Evolutionary conservation across 495 filamentous ascomycete species (phyloP).

Genomic region (Penicillium tannophilum): DNA sequence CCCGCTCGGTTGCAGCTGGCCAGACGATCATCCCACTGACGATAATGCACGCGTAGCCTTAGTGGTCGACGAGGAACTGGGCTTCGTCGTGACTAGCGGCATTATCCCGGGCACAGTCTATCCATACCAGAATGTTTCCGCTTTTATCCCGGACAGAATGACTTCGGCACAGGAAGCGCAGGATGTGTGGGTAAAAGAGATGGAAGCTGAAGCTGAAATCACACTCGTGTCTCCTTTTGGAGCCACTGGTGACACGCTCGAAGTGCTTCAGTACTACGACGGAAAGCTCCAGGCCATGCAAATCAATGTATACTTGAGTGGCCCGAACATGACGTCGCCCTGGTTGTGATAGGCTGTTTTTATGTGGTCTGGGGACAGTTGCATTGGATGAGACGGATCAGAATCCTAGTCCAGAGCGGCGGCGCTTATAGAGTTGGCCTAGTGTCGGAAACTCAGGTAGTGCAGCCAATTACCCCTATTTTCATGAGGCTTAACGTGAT

Average conservation of each 20-base stretch:
- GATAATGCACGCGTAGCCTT: constrained; percentile 4
- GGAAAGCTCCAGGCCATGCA: constrained; percentile 14
- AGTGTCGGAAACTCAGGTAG: not conserved
- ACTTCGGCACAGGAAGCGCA: constrained; percentile 9
- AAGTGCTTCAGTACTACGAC: constrained; percentile 18
- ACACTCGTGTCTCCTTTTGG: not conserved
- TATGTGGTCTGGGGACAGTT: no score
- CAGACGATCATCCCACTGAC: constrained; percentile 9
- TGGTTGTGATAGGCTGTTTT: constrained; percentile 6
- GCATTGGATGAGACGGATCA: no score
- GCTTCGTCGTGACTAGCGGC: constrained; percentile 14
- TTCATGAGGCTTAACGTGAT: not conserved
- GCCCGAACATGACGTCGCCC: constrained; percentile 10
- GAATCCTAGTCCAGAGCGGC: not conserved
- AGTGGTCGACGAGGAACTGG: constrained; percentile 15
- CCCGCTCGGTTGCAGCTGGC: constrained; percentile 13
- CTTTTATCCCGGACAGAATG: constrained; percentile 13
- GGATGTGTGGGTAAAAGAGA: constrained; percentile 11
- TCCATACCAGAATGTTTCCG: constrained; percentile 13
- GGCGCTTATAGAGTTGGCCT: not conserved
- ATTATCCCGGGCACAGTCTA: constrained; percentile 11
- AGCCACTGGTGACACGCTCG: constrained; percentile 12
- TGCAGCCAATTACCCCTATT: not conserved
- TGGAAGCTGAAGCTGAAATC: not conserved
- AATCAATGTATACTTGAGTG: constrained; percentile 18